Base-by-base conservation (phyloP, 2,329 filamentous ascomycete species). In the Phialocephala sp. region DNA sequence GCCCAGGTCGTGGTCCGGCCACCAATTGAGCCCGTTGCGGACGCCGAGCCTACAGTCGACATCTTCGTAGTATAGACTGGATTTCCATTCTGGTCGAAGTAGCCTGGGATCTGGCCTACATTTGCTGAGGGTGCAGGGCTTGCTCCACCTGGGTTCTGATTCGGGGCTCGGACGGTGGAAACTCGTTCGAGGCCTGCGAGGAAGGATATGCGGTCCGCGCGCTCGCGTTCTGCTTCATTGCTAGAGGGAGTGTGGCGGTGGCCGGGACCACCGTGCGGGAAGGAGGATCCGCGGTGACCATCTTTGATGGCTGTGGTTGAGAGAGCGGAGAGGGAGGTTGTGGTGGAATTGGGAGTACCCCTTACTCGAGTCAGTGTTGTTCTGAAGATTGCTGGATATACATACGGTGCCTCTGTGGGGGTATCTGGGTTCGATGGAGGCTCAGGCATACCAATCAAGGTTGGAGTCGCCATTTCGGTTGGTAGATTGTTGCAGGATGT, bases 271-370 rank as follows among this genome's bases (percentile, higher is more conserved):
- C 84, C 78, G 64, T 85, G 83, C 63, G 89, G 85, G 35, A 88
- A 87, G 35, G 90, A 84, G 76, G 93, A 88, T 69, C 94, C 94
- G 67, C 93, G 91, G 76, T 97, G 93, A 72, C 94, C 94, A 77
- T 98, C 94, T 80, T 97, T 97, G 84, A 97, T 97, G 60, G 94
- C 94, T 14, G 93, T 95, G 20, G 94, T 97, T 18, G 93, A 97
- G 57, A 98, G 86, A 47, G 93, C 90, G 32, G 93, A 97, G 74
- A 98, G 89, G 60, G 93, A 96, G 14, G 94, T 97, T 3, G 92
- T 96, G 47, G 91, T 91, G 71, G 93, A 97, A 71, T 95, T 97
- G 2, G 94, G 94, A 2, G 94, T 98, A 74, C 94, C 94, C 70
- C 93, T 97, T 70, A 22, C 43, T 60, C 56, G n/a, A 70, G 35